Evolutionary conservation across 148 eudicot species (phyloP), one percentile per base, ranked within the genome.

Genomic region (Heliamphora exappendiculata): DNA sequence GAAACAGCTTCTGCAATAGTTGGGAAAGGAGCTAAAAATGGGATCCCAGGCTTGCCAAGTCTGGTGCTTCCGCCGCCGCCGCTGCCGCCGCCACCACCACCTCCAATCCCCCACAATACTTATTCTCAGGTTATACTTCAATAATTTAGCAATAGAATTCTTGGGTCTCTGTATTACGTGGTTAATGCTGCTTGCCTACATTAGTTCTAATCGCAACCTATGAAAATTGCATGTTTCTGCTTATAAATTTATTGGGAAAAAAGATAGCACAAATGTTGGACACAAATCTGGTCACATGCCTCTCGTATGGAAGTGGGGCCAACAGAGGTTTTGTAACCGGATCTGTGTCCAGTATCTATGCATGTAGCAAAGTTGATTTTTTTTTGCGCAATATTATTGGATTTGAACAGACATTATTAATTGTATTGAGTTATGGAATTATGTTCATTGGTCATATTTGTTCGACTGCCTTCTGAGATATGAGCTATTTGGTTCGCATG

Each of bases 71-170:
- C 92, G 13, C 92, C 81, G 22, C 96, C 83, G 12, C 89, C 78
- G 10, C 91, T n/a, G n/a, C n/a, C n/a, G n/a, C n/a, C n/a, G n/a
- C n/a, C 86, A 5, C 88, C 94, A 14, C 92, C 84, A 7, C 94
- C 88, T 58, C 82, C 87, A 42, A 19, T 82, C 49, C 83, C 90
- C 14, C 78, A 69, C 13, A 84, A 89, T 80, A 81, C 81, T 33
- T 85, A 86, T 76, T 31, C 53, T 14, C 87, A 91, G 98, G 98
- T 93, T 67, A 33, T n/a, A 83, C 74, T 77, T 8, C 67, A 72
- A 20, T 41, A 37, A 20, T 45, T 1, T 34, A 24, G 10, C 22
- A 14, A 6, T 20, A 64, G 33, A n/a, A 54, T 24, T 16, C 33
- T n/a, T 20, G 29, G 7, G 0, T 26, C 3, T 42, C 5, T 47